Conservation (phyloP, 202 grass and related monocot genomes). For the Zoysia matrella region DNA sequence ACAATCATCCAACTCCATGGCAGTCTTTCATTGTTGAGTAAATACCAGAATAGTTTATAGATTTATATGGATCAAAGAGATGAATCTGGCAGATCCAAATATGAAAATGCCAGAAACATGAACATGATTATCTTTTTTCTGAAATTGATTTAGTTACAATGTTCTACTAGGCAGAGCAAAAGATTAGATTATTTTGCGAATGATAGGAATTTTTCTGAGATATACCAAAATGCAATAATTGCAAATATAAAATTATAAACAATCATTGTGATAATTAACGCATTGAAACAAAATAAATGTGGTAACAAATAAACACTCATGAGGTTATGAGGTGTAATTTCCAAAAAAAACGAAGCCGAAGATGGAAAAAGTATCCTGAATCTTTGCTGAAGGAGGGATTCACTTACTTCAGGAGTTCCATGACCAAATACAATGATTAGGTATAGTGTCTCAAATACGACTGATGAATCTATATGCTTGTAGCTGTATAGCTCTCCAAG, state of each 20-base stretch:
- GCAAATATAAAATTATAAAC: no score
- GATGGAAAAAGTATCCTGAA: no score
- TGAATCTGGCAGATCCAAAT: not conserved
- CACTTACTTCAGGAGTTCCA: constrained; percentile 72
- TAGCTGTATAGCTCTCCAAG: no score
- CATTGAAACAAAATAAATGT: constrained; percentile 35
- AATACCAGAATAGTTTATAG: constrained; percentile 17
- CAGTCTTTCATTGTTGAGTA: not conserved
- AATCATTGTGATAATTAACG: not conserved
- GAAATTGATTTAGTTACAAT: constrained; percentile 18
- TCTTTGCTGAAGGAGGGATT: not conserved
- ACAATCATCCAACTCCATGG: constrained; percentile 21
- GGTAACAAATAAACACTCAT: constrained; percentile 20
- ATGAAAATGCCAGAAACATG: not conserved
- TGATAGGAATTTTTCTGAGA: not conserved
- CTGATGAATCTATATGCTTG: no score
- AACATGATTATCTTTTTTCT: constrained; percentile 4
- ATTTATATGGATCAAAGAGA: constrained; percentile 13
- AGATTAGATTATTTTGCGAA: not conserved
- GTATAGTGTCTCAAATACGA: constrained; percentile 57
- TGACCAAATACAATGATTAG: constrained; percentile 68
- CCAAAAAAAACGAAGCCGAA: not conserved
- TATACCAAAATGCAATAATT: no score
- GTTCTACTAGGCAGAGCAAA: constrained; percentile 4
- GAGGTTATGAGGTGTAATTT: constrained; percentile 2